Percentiles rank a stretch among this genome's conserved stretches.
Conservation (phyloP, 495 filamentous ascomycete genomes). For the Lindgomyces ingoldianus region DNA sequence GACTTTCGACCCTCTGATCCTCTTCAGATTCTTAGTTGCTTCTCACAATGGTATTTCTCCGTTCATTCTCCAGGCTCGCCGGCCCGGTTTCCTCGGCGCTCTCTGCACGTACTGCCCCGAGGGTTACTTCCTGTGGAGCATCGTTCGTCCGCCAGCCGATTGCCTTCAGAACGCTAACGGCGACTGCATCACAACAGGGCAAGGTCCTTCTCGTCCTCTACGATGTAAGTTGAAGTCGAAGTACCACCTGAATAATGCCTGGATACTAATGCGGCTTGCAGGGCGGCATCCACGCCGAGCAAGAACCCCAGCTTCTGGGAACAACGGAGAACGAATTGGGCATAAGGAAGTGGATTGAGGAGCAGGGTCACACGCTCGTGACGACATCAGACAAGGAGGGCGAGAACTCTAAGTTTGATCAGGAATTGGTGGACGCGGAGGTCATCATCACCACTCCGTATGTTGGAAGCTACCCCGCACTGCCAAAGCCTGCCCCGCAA, state of each 20-base stretch:
- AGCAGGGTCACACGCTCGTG: conserved; percentile 89
- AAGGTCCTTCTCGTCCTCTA: conserved; percentile 76
- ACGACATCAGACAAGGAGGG: conserved; percentile 98
- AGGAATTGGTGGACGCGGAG: conserved; percentile 93
- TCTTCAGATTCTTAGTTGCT: conserved; percentile 14
- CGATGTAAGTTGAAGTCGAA: conserved; percentile 58
- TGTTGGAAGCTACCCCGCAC: conserved; percentile 46
- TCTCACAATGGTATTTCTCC: conserved; percentile 73
- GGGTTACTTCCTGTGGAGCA: conserved; percentile 42
- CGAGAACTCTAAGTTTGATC: conserved; percentile 87
- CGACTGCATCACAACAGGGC: conserved; percentile 60
- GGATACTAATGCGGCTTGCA: conserved; percentile 39
- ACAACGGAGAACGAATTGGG: conserved; percentile 98
- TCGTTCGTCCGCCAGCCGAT: conserved; percentile 40
- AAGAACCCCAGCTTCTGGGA: conserved; percentile 85
- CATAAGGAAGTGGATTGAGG: conserved; percentile 93
- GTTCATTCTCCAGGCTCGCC: conserved; percentile 59
- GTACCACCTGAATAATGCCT: not conserved
- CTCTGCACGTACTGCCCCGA: conserved; percentile 47
- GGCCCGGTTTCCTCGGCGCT: conserved; percentile 61
- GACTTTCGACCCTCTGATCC: conserved; percentile 24
- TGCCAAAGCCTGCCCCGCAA: conserved; percentile 27
- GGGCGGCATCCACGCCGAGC: conserved; percentile 67
- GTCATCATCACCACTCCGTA: conserved; percentile 99
- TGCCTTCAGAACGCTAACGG: conserved; percentile 57